Base-by-base conservation (phyloP, 1,284 basidiomycete genomes). In the Ustilago cynodontis region DNA sequence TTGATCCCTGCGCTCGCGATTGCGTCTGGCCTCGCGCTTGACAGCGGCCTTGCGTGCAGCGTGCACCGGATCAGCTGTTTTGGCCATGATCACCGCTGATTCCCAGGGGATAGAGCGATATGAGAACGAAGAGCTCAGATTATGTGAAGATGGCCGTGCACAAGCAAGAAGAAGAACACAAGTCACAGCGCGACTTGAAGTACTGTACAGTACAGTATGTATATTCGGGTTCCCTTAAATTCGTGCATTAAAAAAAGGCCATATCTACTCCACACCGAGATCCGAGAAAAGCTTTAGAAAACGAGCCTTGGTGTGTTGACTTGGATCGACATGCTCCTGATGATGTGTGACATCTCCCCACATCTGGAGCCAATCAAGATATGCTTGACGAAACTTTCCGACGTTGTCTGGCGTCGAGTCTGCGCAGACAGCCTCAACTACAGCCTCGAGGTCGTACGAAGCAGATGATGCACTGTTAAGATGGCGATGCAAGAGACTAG, bases 11-110 rank as follows among this genome's bases (percentile, higher is more conserved):
- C 82, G 77, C 37, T 79, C 72, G 51, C 82, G 82, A 71, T 87
- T 86, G 67, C 80, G 65, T 52, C 78, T 79, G 9, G 71, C 59
- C 52, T 81, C 71, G 18, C 80, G 68, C 49, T 64, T 61, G 37
- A 68, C 60, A 24, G 80, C 85, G 20, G 82, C 82, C 58, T 86
- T 86, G 61, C 86, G 81, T 35, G 85, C 83, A 6, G 85, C 85
- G 54, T 86, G 85, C 2, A 82, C 86, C 4, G 86, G 82, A 57
- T 86, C 85, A 7, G 65, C 39, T 13, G 75, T 68, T 51, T 76
- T 81, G 51, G 74, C 70, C 64, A 78, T 80, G 22, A 14, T 31
- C 51, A 18, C 3, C 20, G 18, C 55, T 52, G 24, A 24, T 45
- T 8, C 39, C 13, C 4, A 7, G 39, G 5, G 39, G 39, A 6